Percentiles rank a stretch among this genome's conserved stretches.
Evolutionary conservation across 371 early-diverging fungal genomes (phyloP).

Genomic region (Apophysomyces elegans): DNA sequence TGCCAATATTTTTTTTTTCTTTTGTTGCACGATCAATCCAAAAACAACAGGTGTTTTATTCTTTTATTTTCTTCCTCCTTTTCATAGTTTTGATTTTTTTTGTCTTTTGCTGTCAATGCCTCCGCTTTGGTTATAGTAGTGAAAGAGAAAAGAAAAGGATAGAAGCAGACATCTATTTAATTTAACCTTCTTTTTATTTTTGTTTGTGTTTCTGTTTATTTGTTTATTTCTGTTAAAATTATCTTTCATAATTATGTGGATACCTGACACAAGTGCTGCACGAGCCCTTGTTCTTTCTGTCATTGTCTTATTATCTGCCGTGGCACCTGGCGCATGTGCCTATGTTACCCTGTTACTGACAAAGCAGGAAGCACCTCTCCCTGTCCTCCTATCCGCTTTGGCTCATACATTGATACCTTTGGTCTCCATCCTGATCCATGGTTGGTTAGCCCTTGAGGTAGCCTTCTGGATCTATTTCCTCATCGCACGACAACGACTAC

Average conservation of each 20-base stretch:
- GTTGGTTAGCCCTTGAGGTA: slow-evolving; percentile 46
- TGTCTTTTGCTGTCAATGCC: neutral
- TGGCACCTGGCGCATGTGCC: slow-evolving; percentile 15
- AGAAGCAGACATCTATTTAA: slow-evolving; percentile 1
- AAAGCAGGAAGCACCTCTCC: slow-evolving; percentile 3
- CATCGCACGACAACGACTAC: slow-evolving; percentile 31
- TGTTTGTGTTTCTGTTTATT: slow-evolving; percentile 7
- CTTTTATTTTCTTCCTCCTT: slow-evolving; percentile 9
- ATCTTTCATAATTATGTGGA: slow-evolving; percentile 7
- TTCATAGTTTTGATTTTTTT: neutral
- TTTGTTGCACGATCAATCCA: slow-evolving; percentile 7
- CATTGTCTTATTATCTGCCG: slow-evolving; percentile 10
- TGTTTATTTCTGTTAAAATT: neutral
- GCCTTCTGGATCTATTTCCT: slow-evolving; percentile 50
- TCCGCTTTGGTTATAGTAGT: neutral
- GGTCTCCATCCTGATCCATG: slow-evolving; percentile 24
- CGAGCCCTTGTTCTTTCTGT: slow-evolving; percentile 5
- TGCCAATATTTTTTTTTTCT: slow-evolving; percentile 15
- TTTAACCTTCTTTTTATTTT: neutral
- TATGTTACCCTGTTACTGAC: slow-evolving; percentile 4
- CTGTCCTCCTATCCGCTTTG: neutral
- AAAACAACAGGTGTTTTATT: too few relatives aligned
- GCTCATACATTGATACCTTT: slow-evolving; percentile 22
- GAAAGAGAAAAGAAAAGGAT: neutral
- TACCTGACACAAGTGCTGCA: slow-evolving; percentile 16